Evolutionary conservation across 768 basidiomycete species (phyloP).

Genomic region (Boletales sp.): DNA sequence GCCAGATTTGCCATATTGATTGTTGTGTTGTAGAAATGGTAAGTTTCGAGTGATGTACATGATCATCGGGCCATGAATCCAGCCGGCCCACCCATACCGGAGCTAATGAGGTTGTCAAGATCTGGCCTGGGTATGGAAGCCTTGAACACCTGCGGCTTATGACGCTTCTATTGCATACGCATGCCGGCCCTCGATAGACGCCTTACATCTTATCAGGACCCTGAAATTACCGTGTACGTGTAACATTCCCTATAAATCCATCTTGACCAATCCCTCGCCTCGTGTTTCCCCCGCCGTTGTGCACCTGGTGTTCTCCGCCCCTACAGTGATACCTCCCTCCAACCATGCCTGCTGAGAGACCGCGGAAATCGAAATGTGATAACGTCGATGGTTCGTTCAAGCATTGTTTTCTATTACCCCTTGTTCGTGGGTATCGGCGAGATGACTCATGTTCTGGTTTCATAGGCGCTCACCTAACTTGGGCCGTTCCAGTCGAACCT

Average conservation of each 20-base stretch:
- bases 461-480: conserved; percentile 42
- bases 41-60: conserved; percentile 16
- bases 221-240: conserved; percentile 36
- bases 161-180: conserved; percentile 30
- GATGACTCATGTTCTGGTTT: conserved; percentile 14
- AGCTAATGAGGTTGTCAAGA: conserved; percentile 13
- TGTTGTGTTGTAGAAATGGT: not conserved
- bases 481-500: conserved; percentile 44
- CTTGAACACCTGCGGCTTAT: conserved; percentile 16
- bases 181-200: conserved; percentile 28
- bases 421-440: conserved; percentile 6
- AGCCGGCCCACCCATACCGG: conserved; percentile 17
- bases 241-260: conserved; percentile 29
- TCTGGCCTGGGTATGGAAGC: conserved; percentile 22
- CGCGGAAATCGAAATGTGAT: conserved; percentile 33
- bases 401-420: not conserved
- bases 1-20: conserved; percentile 15
- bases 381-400: conserved; percentile 33
- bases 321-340: conserved; percentile 24
- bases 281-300: conserved; percentile 24
- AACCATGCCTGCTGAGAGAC: conserved; percentile 48
- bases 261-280: conserved; percentile 14
- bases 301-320: conserved; percentile 16
- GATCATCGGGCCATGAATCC: conserved; percentile 13
- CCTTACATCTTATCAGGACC: conserved; percentile 29